A percentile compares a stretch with the other conserved stretches of the same genome.
phyloP scores from a whole-genome alignment of 2,329 filamentous ascomycete species.

The Dactylonectria macrodidyma region DNA sequence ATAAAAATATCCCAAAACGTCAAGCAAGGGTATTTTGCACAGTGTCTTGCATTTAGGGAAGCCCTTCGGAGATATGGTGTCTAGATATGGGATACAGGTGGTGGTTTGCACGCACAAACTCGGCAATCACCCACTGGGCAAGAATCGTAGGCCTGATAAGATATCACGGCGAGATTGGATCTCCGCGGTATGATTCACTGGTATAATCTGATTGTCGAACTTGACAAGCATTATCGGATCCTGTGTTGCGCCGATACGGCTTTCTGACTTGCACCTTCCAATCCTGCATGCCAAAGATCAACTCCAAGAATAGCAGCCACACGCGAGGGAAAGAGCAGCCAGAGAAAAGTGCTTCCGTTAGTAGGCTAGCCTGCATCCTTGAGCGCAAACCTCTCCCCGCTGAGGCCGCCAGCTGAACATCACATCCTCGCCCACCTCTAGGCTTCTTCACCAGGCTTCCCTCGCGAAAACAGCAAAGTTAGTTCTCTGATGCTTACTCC shows the following conservation, averaged over 20 bases:
- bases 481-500: not conserved
- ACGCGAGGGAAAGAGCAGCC: not conserved
- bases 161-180: not conserved
- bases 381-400: not conserved
- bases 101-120: not conserved
- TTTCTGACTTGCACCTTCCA: not conserved
- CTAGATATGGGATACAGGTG: not conserved
- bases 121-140: not conserved
- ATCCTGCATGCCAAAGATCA: not conserved
- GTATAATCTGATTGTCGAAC: not conserved
- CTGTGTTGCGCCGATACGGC: not conserved
- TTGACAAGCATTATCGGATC: not conserved
- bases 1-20: not conserved
- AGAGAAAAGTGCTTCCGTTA: not conserved
- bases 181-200: not conserved
- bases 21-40: not conserved
- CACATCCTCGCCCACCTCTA: not conserved
- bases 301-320: not conserved
- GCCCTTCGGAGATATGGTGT: not conserved
- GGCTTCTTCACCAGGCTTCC: not conserved
- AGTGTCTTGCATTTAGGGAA: not conserved
- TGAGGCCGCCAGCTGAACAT: not conserved
- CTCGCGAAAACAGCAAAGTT: not conserved
- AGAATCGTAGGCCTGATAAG: not conserved
- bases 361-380: not conserved